Base-by-base conservation (phyloP, 2,329 filamentous ascomycete genomes). In the Fusarium sarcochroum region DNA sequence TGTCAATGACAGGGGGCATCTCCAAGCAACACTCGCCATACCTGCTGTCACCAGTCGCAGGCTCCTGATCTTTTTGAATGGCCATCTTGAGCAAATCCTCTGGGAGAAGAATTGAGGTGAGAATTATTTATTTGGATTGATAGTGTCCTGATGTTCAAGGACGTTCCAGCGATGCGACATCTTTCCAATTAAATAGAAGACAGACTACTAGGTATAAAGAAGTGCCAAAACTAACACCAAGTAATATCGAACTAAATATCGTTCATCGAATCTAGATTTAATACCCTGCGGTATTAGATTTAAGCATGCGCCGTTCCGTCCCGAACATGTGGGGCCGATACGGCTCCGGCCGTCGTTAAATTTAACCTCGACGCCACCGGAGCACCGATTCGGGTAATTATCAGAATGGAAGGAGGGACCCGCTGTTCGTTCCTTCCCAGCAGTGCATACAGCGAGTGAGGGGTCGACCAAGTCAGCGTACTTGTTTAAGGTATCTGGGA, bases 311-410 rank as follows among this genome's bases (percentile, higher is more conserved):
- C 20, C 34, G 45, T 37, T 20, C 59, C 32, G 45, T 44, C 25
- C 61, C 59, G 59, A 38, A 11, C 13, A 38, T 47, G 59, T 63
- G 61, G 61, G 61, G 59, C 61, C 52, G 60, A 35, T 6, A 38
- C 40, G 53, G 34, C 46, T 46, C 52, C 61, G 52, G 45, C 13
- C 20, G 50, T 58, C 54, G 51, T 49, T 37, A 57, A 57, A 35
- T 40, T 63, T 50, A 64, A 50, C 51, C 34, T 64, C 59, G 34
- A 47, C 34, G 45, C 45, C 38, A 51, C 38, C 35, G 41, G 42
- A 41, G 35, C 8, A 21, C 42, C 50, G 44, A 17, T 21, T 63
- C 40, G 46, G 37, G 37, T 11, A 38, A 38, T 15, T 21, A 15
- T 46, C 21, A 42, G 49, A 59, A 48, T 27, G 51, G 48, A 56